These are phyloP conservation scores for Mortierella sp. DNA, from an alignment of 371 early-diverging fungal species.

Conservation along the genomic window DNA sequence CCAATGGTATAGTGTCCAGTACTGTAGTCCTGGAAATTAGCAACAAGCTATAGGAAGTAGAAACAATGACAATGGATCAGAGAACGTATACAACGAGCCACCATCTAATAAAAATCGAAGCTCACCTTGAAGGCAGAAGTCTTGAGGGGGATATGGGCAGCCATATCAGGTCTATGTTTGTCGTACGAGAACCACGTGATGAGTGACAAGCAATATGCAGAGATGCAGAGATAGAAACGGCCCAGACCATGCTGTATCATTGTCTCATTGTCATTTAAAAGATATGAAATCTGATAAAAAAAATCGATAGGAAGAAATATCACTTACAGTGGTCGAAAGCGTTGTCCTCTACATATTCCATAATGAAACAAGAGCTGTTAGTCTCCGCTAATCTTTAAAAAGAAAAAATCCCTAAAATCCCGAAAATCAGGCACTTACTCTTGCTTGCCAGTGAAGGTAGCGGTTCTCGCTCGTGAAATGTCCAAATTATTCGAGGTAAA, in stretches of 20 bases:
- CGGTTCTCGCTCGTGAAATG: slow-evolving; percentile 28
- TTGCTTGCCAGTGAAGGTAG: slow-evolving; percentile 15
- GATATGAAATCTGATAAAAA: not conserved
- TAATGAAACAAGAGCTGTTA: not conserved
- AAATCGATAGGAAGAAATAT: no score
- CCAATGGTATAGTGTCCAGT: slow-evolving; percentile 36
- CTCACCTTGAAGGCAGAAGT: slow-evolving; percentile 45
- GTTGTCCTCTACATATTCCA: slow-evolving; percentile 16
- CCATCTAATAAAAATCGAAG: not conserved
- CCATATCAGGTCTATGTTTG: slow-evolving; percentile 19
- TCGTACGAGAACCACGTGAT: not conserved
- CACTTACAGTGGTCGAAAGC: slow-evolving; percentile 27
- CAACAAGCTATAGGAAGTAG: slow-evolving; percentile 16
- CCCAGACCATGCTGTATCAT: not conserved
- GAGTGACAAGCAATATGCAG: not conserved
- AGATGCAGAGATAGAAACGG: no score
- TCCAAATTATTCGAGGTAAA: slow-evolving; percentile 12
- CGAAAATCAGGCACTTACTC: slow-evolving; percentile 24
- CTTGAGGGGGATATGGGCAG: slow-evolving; percentile 27
- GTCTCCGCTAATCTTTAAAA: not conserved
- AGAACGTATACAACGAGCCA: not conserved
- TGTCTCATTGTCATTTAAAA: no score
- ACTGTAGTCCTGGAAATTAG: slow-evolving; percentile 23
- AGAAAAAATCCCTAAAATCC: not conserved
- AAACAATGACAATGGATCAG: not conserved